These are phyloP conservation scores for Penicillium digitatum DNA, from an alignment of 2,329 filamentous ascomycete species.

Conservation along the genomic window DNA sequence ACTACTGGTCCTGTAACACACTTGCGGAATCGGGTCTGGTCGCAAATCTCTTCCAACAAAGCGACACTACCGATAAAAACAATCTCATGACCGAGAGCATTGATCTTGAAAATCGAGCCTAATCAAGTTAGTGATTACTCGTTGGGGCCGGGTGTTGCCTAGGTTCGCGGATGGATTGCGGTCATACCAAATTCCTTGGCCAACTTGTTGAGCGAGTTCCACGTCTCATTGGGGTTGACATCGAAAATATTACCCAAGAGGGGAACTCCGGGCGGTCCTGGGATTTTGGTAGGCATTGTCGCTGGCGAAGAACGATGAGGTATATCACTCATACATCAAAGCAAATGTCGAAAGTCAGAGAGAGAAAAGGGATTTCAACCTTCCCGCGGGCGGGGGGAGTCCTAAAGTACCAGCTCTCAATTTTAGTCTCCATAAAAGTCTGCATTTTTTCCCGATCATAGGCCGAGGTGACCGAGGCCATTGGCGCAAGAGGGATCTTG, in stretches of 20 bases:
- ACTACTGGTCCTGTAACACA: conserved; percentile 51
- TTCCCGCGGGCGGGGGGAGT: conserved; percentile 5
- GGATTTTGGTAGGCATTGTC: conserved; percentile 49
- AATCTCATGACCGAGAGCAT: conserved; percentile 43
- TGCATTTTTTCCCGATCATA: conserved; percentile 15
- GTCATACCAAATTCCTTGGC: conserved; percentile 47
- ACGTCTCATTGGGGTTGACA: conserved; percentile 49
- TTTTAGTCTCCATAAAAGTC: conserved; percentile 13
- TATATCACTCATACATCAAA: conserved; percentile 13
- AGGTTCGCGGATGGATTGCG: not conserved
- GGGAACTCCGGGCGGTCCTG: conserved; percentile 49
- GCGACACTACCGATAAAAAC: conserved; percentile 53
- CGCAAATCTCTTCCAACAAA: conserved; percentile 61
- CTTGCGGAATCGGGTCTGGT: conserved; percentile 60
- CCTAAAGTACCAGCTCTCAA: conserved; percentile 12
- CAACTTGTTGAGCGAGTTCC: conserved; percentile 49
- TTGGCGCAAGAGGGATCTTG: conserved; percentile 9
- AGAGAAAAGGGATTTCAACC: not conserved
- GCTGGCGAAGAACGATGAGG: not conserved
- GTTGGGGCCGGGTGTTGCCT: not conserved
- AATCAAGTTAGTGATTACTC: not conserved
- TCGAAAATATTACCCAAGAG: conserved; percentile 53
- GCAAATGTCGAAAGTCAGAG: not conserved
- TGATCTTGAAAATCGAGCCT: conserved; percentile 60
- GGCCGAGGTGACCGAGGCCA: conserved; percentile 14